Conservation (phyloP, 1,284 basidiomycete genomes). For the Cutaneotrichosporon mucoides region DNA sequence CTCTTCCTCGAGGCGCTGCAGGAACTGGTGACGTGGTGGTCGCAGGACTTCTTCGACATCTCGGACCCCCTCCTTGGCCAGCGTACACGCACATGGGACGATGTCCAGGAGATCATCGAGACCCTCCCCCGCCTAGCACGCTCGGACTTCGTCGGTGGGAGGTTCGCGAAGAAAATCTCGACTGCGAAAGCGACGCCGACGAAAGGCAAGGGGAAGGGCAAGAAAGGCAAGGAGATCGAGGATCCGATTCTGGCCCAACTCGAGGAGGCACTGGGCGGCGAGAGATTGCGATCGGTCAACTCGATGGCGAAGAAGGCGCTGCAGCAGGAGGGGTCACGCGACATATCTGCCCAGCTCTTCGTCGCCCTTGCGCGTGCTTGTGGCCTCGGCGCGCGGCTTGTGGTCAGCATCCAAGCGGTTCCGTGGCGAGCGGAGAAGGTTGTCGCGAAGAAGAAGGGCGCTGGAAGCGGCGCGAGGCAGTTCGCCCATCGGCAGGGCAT, state of each 20-base stretch:
- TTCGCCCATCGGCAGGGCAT: neutral
- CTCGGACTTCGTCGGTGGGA: constrained; percentile 24
- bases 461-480: constrained; percentile 30
- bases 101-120: constrained; percentile 48
- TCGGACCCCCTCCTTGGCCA: constrained; percentile 51
- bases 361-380: constrained; percentile 83
- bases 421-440: constrained; percentile 63
- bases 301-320: constrained; percentile 86
- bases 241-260: constrained; percentile 32
- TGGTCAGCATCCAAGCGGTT: constrained; percentile 85
- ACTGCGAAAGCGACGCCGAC: neutral
- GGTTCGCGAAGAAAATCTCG: constrained; percentile 7
- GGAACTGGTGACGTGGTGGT: constrained; percentile 79
- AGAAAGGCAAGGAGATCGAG: constrained; percentile 40
- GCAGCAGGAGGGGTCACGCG: constrained; percentile 73
- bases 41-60: constrained; percentile 61
- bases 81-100: constrained; percentile 68
- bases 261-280: constrained; percentile 55
- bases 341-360: constrained; percentile 86
- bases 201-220: constrained; percentile 46
- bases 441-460: constrained; percentile 34
- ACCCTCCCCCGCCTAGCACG: constrained; percentile 31
- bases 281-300: constrained; percentile 68
- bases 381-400: constrained; percentile 79
- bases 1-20: constrained; percentile 76